Conservation (phyloP, 257 asterid genomes). For the Marsdenia floribunda region DNA sequence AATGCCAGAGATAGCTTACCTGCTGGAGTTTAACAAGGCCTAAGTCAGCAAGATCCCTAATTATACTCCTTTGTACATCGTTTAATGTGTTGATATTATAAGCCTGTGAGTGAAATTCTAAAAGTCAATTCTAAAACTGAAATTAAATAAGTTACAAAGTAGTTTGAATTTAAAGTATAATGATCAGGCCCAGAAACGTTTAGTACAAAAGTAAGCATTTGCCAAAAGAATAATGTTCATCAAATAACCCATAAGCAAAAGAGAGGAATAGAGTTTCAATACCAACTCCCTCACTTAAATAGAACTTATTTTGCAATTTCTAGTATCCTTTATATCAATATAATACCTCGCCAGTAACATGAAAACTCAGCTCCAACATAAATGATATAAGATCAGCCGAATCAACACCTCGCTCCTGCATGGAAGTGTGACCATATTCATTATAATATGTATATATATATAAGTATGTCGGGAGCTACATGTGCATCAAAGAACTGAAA, state of each 20-base stretch:
- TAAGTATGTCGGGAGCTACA: neutral
- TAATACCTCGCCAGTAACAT: slow-evolving; percentile 86
- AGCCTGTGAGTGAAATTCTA: slow-evolving; percentile 52
- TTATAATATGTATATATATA: neutral
- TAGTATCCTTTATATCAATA: neutral
- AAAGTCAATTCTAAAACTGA: slow-evolving; percentile 11
- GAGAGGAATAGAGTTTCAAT: neutral
- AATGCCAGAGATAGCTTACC: slow-evolving; percentile 32
- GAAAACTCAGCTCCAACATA: slow-evolving; percentile 94
- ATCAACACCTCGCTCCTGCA: slow-evolving; percentile 91
- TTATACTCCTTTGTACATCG: slow-evolving; percentile 56
- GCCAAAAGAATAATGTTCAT: neutral
- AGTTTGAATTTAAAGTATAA: neutral
- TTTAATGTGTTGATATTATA: slow-evolving; percentile 75
- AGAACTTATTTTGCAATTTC: neutral
- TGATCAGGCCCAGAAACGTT: neutral
- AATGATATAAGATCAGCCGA: slow-evolving; percentile 92
- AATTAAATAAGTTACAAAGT: slow-evolving; percentile 3
- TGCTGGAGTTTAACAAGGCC: slow-evolving; percentile 95
- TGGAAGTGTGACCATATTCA: slow-evolving; percentile 6
- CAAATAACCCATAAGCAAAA: neutral
- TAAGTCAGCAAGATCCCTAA: slow-evolving; percentile 85
- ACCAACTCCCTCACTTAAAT: neutral
- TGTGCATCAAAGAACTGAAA: neutral
- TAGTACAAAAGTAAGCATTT: neutral